Base-by-base conservation (phyloP, 352 stramenopile genomes). In the Halophytophthora polymorphica region DNA sequence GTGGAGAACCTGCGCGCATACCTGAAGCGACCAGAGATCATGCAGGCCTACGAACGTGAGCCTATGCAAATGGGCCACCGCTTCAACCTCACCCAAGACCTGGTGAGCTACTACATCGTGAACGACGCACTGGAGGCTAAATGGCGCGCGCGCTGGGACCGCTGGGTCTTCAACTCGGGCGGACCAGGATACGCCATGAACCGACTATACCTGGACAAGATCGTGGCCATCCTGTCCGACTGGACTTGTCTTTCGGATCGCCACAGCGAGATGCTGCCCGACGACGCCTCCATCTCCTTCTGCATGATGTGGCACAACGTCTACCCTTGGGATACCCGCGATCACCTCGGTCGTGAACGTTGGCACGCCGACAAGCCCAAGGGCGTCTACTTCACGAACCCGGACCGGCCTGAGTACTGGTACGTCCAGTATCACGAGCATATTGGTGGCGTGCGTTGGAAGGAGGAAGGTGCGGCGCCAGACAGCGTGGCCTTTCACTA, bases 251-350 rank as follows among this genome's bases (percentile, higher is more conserved):
- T 93, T 19, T 89, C 76, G 22, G 76, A 90, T 46, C 50, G 50
- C 38, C 68, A 73, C 56, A 89, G 76, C 39, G 64, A 80, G 47
- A 90, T 86, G 78, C 63, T 93, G 31, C 80, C 83, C 4, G 80
- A 93, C 45, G 83, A 93, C 44, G 72, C 71, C 25, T 78, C 77
- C 38, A 88, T 93, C 46, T 88, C 83, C 53, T 93, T 89, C 58
- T 93, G 83, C 37, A 89, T 93, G 77, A 89, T 88, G 73, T 93
- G 80, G 80, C 48, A 88, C 52, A 57, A 72, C 52, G 69, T 87
- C 8, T 88, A 71, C 23, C 80, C 83, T 1, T 87, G 75, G 69
- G 80, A 90, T 50, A 90, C 83, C 31, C 69, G 83, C 10, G 83
- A 93, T 38, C 40, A 73, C 13, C 51, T 60, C 36, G 78, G 83